Percentiles rank a stretch among this genome's conserved stretches.
phyloP scores from a whole-genome alignment of 2,329 filamentous ascomycete species.

The Plenodomus biglobosus region DNA sequence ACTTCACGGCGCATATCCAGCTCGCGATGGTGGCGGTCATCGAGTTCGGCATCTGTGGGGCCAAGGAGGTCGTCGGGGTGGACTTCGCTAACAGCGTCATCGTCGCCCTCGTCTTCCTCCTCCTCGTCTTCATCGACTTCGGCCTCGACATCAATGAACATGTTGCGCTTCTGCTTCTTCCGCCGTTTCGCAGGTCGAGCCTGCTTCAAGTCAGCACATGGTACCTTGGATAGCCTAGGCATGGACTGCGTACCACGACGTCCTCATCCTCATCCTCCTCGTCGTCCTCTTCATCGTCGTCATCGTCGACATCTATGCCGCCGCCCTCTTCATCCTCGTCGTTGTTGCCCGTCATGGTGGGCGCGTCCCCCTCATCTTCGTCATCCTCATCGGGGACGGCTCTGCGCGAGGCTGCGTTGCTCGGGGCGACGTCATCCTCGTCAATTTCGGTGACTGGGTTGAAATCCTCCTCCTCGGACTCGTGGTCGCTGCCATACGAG shows the following conservation, averaged over 20 bases:
- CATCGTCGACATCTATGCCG: slow-evolving; percentile 54
- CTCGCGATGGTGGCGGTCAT: slow-evolving; percentile 90
- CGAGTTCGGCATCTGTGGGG: slow-evolving; percentile 72
- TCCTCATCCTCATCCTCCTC: slow-evolving; percentile 67
- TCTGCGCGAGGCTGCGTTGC: slow-evolving; percentile 24
- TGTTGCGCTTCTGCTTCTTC: slow-evolving; percentile 72
- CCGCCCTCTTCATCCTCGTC: slow-evolving; percentile 56
- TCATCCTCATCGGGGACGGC: slow-evolving; percentile 43
- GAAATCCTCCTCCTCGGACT: slow-evolving; percentile 77
- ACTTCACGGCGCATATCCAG: slow-evolving; percentile 89
- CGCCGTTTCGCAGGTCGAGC: slow-evolving; percentile 77
- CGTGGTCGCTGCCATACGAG: slow-evolving; percentile 32
- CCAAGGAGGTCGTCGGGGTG: slow-evolving; percentile 89
- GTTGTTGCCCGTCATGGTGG: slow-evolving; percentile 38
- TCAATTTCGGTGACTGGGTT: slow-evolving; percentile 77
- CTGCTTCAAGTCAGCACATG: slow-evolving; percentile 43
- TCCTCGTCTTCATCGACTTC: slow-evolving; percentile 90
- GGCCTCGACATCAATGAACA: slow-evolving; percentile 96
- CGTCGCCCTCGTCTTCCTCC: slow-evolving; percentile 79
- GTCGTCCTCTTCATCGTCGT: slow-evolving; percentile 60
- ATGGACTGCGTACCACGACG: slow-evolving; percentile 28
- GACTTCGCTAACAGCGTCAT: slow-evolving; percentile 83
- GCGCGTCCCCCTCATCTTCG: slow-evolving; percentile 43
- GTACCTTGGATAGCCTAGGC: slow-evolving; percentile 1
- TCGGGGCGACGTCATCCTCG: slow-evolving; percentile 52